Base-by-base conservation (phyloP, 1,284 basidiomycete genomes). In the Farysia itapuensis region DNA sequence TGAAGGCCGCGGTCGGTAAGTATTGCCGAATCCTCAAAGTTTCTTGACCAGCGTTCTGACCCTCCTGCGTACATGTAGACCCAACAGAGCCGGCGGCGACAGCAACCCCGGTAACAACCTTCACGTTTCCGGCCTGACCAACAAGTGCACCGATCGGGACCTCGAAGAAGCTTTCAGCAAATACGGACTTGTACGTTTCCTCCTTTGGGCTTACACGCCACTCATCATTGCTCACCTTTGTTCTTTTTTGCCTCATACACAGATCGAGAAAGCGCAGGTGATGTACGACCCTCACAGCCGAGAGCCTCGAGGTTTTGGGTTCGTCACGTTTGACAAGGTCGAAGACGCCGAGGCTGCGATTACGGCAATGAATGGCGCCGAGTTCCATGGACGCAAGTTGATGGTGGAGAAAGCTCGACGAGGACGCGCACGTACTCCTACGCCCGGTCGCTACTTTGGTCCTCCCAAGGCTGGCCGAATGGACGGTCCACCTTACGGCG, bases 261-360 rank as follows among this genome's bases (percentile, higher is more conserved):
- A 81, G 80, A 77, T 82, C 34, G 57, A 77, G 48, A 82, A 95
- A 79, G 88, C 88, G 30, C 88, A 90, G 51, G 86, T 97, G 78
- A 96, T 96, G 90, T 87, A 88, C 72, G 94, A 98, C 80, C 93
- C 94, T 21, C 94, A 96, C 80, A 87, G 88, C 53, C 87, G 90
- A 70, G 93, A 96, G 74, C 92, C 91, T 43, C 89, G 94, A 73
- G 94, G 93, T 28, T 97, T 98, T 70, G 94, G 90, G 33, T 98
- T 98, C 78, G 94, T 98, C 72, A 96, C 91, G 45, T 93, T 94
- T 86, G 89, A 90, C 76, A 83, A 83, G 26, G 77, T 72, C 31
- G 89, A 90, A 65, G 92, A 95, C 71, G 94, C 93, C 5, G 88
- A 93, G 43, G 87, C 88, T 37, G 90, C 89, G 39, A 86, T 96